These are phyloP conservation scores for Metrosideros polymorpha DNA, from an alignment of 441 rosid genomes.

Conservation along the genomic window DNA sequence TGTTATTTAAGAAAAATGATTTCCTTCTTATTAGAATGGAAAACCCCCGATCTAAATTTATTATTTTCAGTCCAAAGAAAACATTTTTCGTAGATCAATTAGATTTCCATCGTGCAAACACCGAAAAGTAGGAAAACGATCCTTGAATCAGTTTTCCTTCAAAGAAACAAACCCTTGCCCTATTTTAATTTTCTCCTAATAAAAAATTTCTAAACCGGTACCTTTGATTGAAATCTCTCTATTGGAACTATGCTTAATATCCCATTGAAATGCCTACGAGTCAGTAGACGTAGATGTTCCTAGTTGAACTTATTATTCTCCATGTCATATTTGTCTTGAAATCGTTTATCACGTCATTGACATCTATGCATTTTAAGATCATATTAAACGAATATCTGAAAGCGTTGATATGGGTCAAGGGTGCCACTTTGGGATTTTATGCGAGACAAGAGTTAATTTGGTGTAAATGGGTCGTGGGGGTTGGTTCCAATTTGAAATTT, in stretches of 20 bases:
- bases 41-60: fast-evolving
- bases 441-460: not conserved
- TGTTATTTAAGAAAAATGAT: fast-evolving
- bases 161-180: fast-evolving
- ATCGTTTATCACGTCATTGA: too few relatives aligned
- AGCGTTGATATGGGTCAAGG: fast-evolving
- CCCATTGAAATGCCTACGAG: fast-evolving
- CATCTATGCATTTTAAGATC: fast-evolving
- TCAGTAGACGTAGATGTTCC: not conserved
- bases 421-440: fast-evolving
- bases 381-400: not conserved
- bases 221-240: not conserved
- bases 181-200: not conserved
- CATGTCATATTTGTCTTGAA: fast-evolving
- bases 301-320: not conserved
- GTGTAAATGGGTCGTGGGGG: fast-evolving
- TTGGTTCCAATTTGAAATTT: not conserved
- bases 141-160: not conserved
- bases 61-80: fast-evolving
- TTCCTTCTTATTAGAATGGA: not conserved
- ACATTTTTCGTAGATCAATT: fast-evolving
- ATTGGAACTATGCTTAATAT: fast-evolving
- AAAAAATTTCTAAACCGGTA: fast-evolving
- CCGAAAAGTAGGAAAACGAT: fast-evolving
- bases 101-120: fast-evolving